phyloP scores from a whole-genome alignment of 2,329 filamentous ascomycete genomes.

The Fusarium beomiforme region DNA sequence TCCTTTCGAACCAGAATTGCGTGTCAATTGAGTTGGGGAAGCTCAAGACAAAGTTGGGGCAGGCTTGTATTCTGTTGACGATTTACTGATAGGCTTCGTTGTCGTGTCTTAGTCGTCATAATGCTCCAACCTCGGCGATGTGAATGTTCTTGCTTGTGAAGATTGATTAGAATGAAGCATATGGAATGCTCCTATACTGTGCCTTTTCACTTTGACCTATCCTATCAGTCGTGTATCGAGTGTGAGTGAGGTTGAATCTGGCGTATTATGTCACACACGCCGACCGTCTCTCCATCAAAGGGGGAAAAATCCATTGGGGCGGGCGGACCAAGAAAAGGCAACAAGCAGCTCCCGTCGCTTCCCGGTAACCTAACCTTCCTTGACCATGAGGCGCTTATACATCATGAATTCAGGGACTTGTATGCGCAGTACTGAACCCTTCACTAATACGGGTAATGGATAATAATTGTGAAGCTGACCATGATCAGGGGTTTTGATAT shows the following conservation, averaged over 20 bases:
- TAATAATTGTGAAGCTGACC: not conserved
- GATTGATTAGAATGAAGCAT: constrained; percentile 29
- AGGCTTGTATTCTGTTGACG: constrained; percentile 29
- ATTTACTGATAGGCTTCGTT: constrained; percentile 17
- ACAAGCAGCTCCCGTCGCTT: constrained; percentile 16
- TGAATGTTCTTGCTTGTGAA: constrained; percentile 33
- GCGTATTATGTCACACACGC: constrained; percentile 25
- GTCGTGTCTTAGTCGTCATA: not conserved
- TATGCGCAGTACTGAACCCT: not conserved
- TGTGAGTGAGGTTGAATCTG: constrained; percentile 29
- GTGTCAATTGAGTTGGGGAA: constrained; percentile 14
- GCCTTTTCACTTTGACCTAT: not conserved
- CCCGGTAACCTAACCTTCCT: constrained; percentile 10
- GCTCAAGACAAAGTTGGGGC: constrained; percentile 27
- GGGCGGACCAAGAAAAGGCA: constrained; percentile 24
- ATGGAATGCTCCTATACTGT: not conserved
- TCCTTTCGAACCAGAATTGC: not conserved
- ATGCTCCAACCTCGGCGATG: constrained; percentile 17
- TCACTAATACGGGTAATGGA: constrained; percentile 5
- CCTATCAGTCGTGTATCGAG: not conserved
- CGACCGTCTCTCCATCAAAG: constrained; percentile 31
- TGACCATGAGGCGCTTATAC: not conserved
- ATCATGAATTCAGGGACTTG: constrained; percentile 21
- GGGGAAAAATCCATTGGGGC: constrained; percentile 41
- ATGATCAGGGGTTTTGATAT: constrained; percentile 4